Percentiles rank a stretch among this genome's conserved stretches.
Evolutionary conservation across 306 rosid species (phyloP).

Genomic region (Prinsepia uniflora): DNA sequence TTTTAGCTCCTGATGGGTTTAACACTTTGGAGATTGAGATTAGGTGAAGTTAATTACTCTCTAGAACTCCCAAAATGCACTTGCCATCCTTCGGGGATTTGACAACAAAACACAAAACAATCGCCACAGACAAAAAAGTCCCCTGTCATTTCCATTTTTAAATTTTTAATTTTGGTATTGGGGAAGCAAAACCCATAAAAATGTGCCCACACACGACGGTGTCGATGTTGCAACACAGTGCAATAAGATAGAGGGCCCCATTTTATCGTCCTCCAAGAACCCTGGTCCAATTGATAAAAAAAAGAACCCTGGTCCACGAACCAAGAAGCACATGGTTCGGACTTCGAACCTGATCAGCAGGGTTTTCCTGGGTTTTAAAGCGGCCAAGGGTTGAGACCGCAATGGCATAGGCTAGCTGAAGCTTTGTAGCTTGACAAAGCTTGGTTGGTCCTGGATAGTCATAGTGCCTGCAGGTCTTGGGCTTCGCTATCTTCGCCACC

Average conservation of each 20-base stretch:
- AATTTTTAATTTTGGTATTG: neutral
- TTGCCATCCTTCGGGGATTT: neutral
- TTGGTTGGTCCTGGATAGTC: neutral
- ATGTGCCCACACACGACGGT: neutral
- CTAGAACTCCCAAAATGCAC: neutral
- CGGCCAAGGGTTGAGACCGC: neutral
- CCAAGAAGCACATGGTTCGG: conserved; percentile 3
- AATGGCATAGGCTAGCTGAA: too few species aligned
- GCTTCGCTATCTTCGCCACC: neutral
- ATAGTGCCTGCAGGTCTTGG: conserved; percentile 20
- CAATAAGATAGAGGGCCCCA: neutral
- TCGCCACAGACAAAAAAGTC: neutral
- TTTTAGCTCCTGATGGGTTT: neutral
- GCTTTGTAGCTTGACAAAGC: too few species aligned
- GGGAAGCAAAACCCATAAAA: neutral
- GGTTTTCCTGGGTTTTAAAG: too few species aligned
- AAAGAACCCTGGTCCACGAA: too few species aligned
- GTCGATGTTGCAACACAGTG: neutral
- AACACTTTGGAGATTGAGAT: neutral
- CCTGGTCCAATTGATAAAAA: too few species aligned
- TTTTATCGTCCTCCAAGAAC: neutral
- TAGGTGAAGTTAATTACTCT: neutral
- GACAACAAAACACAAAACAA: conserved; percentile 1
- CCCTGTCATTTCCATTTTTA: neutral
- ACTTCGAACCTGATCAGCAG: neutral